phyloP scores from a whole-genome alignment of 805 yeast species.

The Tetrapisispora nanseiensis region DNA sequence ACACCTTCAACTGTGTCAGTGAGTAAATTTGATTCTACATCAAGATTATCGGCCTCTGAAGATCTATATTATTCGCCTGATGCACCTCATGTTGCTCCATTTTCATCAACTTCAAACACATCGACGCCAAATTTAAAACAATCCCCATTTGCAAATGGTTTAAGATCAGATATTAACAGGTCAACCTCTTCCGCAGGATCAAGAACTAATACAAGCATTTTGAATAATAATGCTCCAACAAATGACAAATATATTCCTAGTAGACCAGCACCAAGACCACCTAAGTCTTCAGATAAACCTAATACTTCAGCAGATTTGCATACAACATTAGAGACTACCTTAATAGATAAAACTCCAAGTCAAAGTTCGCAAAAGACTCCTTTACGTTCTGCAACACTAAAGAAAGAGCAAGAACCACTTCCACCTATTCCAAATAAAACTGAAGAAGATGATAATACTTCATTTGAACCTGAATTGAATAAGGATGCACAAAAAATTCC shows the following conservation, averaged over 20 bases:
- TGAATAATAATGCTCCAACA: background rate
- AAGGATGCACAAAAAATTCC: constrained; percentile 11
- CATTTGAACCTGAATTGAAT: background rate
- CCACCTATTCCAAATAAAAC: constrained; percentile 15
- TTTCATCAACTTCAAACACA: constrained; percentile 1
- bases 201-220: background rate
- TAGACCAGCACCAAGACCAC: constrained; percentile 62
- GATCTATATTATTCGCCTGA: constrained; percentile 6
- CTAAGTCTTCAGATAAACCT: constrained; percentile 12
- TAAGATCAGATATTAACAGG: background rate
- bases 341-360: constrained; percentile 4
- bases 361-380: constrained; percentile 1
- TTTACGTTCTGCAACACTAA: constrained; percentile 12
- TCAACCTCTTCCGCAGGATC: constrained; percentile 1
- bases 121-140: constrained; percentile 6
- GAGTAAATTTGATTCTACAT: constrained; percentile 11
- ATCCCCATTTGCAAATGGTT: constrained; percentile 1
- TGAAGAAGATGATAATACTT: background rate
- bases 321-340: background rate
- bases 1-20: constrained; percentile 24
- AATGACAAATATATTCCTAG: constrained; percentile 44
- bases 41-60: constrained; percentile 24
- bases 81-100: constrained; percentile 11
- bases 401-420: constrained; percentile 20
- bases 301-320: constrained; percentile 5